Evolutionary conservation across 257 asterid species (phyloP), one percentile per base, ranked within the genome.

Genomic region (Gardenia jasminoides): DNA sequence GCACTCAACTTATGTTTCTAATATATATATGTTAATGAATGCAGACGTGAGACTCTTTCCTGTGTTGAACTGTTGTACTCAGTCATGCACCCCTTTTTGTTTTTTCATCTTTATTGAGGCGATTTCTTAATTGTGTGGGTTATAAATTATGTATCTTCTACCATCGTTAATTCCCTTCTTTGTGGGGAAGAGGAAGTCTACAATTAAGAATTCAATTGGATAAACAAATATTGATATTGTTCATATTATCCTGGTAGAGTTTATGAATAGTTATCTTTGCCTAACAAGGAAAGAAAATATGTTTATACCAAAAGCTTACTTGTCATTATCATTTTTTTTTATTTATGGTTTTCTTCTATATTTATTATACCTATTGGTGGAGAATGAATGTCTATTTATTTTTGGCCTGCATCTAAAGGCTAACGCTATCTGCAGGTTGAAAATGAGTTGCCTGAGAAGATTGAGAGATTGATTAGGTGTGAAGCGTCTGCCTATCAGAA

Each of bases 401-500:
- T 43, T 13, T 72, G 46, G 10, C 39, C 52, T 75, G 56, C 31
- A 52, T 71, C 31, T 26, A 30, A 19, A 69, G 39, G 48, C 67
- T 62, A 36, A 50, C 26, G 79, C 70, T 82, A 72, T 87, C 83
- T 52, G 75, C 80, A 96, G 99, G 99, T 96, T 74, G 99, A 96
- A 85, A 86, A 93, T 87, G 67, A 96, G 80, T 85, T 96, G 86
- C 99, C 99, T 31, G 96, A 89, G 86, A 96, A 96, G 97, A 96
- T 92, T 44, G 99, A 93, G 84, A 88, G 98, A 69, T 94, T 96
- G 78, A 80, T 96, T 78, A 93, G 99, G 86, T 96, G 99, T 80
- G 99, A 96, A 83, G 99, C 99, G 78, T 93, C 98, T 78, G 86
- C 96, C 33, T 96, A 96, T 85, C 99, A 96, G 79, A 96, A 91